Percentiles rank a stretch among this genome's conserved stretches.
Conservation (phyloP, 495 filamentous ascomycete species). For the Astrocystis sublimbata region DNA sequence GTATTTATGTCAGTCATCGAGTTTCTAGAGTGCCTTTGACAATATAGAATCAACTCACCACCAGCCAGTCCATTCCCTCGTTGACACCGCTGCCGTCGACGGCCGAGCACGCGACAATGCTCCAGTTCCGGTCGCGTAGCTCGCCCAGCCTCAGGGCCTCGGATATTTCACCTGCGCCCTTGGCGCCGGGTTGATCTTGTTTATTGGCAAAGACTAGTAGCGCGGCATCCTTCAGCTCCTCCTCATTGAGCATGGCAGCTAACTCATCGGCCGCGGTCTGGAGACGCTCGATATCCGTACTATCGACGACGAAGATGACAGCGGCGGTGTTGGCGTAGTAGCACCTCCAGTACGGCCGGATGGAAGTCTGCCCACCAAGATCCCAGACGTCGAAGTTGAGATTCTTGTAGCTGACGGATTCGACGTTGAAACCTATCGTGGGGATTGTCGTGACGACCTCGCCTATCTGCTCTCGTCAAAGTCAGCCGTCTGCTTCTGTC, state of each 20-base stretch:
- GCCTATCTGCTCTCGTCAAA: constrained; percentile 71
- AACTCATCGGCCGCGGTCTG: constrained; percentile 91
- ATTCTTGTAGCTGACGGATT: constrained; percentile 95
- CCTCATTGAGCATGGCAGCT: constrained; percentile 92
- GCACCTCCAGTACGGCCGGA: constrained; percentile 97
- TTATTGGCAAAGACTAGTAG: constrained; percentile 98
- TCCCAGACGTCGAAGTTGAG: constrained; percentile 99
- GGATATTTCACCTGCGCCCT: constrained; percentile 94
- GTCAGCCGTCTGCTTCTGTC: background rate
- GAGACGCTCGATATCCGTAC: constrained; percentile 92
- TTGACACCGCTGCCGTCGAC: constrained; percentile 91
- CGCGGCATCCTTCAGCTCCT: constrained; percentile 89
- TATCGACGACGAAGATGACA: constrained; percentile 97
- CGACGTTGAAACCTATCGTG: constrained; percentile 98
- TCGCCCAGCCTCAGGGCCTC: constrained; percentile 88
- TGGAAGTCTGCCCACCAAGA: constrained; percentile 93
- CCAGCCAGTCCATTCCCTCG: constrained; percentile 99
- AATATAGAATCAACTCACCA: constrained; percentile 63
- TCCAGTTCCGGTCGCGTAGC: constrained; percentile 96
- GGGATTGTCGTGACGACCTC: constrained; percentile 99
- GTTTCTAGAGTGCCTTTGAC: background rate
- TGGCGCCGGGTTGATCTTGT: constrained; percentile 96
- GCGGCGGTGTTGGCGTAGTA: constrained; percentile 99
- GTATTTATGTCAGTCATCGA: constrained; percentile 6
- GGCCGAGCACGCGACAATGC: constrained; percentile 94